phyloP scores from a whole-genome alignment of 306 rosid genomes.

The Inga laurina region DNA sequence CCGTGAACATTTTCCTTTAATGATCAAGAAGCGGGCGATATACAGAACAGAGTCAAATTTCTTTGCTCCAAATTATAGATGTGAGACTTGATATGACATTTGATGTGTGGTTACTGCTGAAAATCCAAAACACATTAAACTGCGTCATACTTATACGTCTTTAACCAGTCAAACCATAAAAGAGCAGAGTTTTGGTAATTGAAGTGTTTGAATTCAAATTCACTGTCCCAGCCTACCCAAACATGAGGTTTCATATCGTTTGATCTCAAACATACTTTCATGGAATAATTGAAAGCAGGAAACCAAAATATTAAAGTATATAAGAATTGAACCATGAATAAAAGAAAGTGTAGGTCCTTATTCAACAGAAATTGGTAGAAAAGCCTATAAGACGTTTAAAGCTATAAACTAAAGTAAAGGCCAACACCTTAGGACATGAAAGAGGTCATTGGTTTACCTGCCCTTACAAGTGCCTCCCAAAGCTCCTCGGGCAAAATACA shows the following conservation, averaged over 20 bases:
- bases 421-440: not conserved
- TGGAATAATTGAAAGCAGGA: conserved; percentile 6
- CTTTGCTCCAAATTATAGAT: not conserved
- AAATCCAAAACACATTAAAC: not conserved
- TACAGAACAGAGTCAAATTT: not conserved
- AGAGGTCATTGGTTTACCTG: conserved; percentile 53
- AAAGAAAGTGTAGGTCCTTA: not conserved
- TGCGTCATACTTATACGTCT: not conserved
- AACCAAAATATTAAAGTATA: conserved; percentile 21
- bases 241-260: not conserved
- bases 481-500: conserved; percentile 95
- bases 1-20: not conserved
- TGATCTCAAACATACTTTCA: conserved; percentile 1
- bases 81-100: not conserved
- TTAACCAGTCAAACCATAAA: conserved; percentile 14
- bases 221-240: conserved; percentile 6
- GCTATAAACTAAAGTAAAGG: not conserved
- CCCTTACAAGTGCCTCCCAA: conserved; percentile 88
- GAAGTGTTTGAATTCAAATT: not conserved
- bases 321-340: not conserved
- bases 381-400: not conserved
- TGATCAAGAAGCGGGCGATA: conserved; percentile 7
- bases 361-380: not conserved
- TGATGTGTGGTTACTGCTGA: not conserved
- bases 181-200: not conserved